These are phyloP conservation scores for Botryotinia convoluta DNA, from an alignment of 2,329 filamentous ascomycete species.

Conservation along the genomic window DNA sequence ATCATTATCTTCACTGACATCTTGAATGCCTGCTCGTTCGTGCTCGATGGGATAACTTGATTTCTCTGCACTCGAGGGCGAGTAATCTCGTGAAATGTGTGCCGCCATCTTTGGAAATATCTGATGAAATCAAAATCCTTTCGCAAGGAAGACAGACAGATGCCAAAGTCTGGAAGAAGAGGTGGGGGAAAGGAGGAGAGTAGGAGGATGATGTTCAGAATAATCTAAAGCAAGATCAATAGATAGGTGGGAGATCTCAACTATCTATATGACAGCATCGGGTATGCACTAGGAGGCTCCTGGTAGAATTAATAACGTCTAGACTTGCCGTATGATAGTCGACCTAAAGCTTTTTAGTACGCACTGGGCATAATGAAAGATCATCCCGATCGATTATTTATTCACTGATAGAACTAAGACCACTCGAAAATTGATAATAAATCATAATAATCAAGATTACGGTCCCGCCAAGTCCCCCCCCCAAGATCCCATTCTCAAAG, in stretches of 20 bases:
- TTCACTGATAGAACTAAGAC: neutral
- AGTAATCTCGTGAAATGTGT: neutral
- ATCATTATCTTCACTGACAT: constrained; percentile 26
- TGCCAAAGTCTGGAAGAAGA: neutral
- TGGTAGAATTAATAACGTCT: neutral
- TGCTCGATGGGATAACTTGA: neutral
- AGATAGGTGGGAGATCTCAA: neutral
- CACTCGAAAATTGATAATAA: neutral
- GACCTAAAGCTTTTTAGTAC: neutral
- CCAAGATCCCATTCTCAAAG: neutral
- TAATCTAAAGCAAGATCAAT: neutral
- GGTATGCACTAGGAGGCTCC: neutral
- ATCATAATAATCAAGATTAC: constrained; percentile 2
- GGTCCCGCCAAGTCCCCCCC: neutral
- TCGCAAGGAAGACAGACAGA: neutral
- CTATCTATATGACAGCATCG: constrained; percentile 8
- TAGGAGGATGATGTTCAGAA: neutral
- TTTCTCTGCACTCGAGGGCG: constrained; percentile 16
- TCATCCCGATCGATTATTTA: neutral
- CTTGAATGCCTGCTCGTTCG: neutral
- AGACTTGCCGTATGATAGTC: neutral
- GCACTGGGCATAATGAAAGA: neutral
- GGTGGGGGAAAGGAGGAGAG: neutral
- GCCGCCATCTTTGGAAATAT: neutral
- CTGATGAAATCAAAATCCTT: neutral